Base-by-base conservation (phyloP, 2,329 filamentous ascomycete species). In the Chrysoporthe austroafricana region DNA sequence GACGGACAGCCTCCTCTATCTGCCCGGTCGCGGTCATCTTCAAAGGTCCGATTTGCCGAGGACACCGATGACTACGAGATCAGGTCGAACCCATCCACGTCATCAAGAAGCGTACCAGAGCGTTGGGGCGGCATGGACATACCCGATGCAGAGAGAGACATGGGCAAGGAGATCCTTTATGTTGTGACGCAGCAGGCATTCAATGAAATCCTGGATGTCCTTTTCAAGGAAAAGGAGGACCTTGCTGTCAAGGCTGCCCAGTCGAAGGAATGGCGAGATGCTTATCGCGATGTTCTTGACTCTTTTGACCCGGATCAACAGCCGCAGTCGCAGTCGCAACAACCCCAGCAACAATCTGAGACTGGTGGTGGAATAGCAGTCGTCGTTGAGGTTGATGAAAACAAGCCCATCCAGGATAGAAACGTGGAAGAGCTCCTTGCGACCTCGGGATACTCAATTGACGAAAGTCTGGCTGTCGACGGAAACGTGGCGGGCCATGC, bases 141-240 rank as follows among this genome's bases (percentile, higher is more conserved):
- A 18, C 91, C 92, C 0, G 88, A 92, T 71, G 90, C 91, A 0
- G 94, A 97, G 77, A 86, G 86, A 68, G 94, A 97, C 76, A 89
- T 93, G 6, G 93, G 93, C 48, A 93, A 91, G 72, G 93, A 98
- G 75, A 91, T 97, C 4, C 82, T 98, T 1, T 97, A 97, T 74
- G 92, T 97, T 76, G 89, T 96, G 43, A 94, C 93, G 0, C 94
- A 97, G 77, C 91, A 97, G 77, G 91, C 93, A 0, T 93, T 97
- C 80, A 97, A 98, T 74, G 94, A 98, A 78, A 83, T 98, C 2
- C 86, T 99, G 0, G 93, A 98, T 74, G 86, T 89, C 1, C 84
- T 99, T 0, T 99, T 99, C 81, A 91, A 91, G 72, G 83, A 86
- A 4, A 90, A 91, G 71, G 95, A 98, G 77, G 90, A 94, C 70